Evolutionary conservation across 2,329 filamentous ascomycete genomes (phyloP), one percentile per base, ranked within the genome.

Genomic region (Hymenoscyphus salicellus): DNA sequence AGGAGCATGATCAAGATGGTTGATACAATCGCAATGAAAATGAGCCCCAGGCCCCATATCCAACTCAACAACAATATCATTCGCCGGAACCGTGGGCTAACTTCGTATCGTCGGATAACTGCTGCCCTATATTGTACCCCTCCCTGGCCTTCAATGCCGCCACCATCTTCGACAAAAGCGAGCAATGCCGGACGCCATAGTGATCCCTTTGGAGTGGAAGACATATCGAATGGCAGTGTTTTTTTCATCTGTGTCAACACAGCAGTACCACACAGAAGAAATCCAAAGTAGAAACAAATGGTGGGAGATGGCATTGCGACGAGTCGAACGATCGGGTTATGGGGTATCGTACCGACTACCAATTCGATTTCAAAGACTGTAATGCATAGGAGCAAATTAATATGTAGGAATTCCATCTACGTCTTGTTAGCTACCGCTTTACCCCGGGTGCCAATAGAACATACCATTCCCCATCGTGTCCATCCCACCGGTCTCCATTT

Each of bases 31-130:
- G 70, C 69, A 43, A 70, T 66, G 17, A 60, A 62, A n/a, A 72
- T 56, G 33, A 72, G 58, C 16, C 68, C 69, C 23, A 70, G 26
- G 1, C 70, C 68, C 79, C 79, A 75, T 59, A 63, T 66, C 71
- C 69, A 73, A 43, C 59, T 71, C 55, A 73, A 14, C 5, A 68
- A 52, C 62, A 71, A 59, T 17, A 73, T 63, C 71, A 72, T 72
- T 3, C 66, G 61, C 57, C 71, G 58, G 57, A 73, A 72, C 36
- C 63, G 46, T 23, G 68, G 65, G 59, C 70, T 73, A 33, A 69
- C 63, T 55, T 72, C 70, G 43, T 71, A 73, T 68, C 71, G 66
- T 57, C 65, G 71, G 62, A 70, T 69, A 10, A 71, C 57, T 16
- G 71, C 66, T 28, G 64, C 61, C 55, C 71, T 65, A 65, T 69